Evolutionary conservation across 208 protist genomes (phyloP), one percentile per base, ranked within the genome.

Genomic region (Hexamita inflata): DNA sequence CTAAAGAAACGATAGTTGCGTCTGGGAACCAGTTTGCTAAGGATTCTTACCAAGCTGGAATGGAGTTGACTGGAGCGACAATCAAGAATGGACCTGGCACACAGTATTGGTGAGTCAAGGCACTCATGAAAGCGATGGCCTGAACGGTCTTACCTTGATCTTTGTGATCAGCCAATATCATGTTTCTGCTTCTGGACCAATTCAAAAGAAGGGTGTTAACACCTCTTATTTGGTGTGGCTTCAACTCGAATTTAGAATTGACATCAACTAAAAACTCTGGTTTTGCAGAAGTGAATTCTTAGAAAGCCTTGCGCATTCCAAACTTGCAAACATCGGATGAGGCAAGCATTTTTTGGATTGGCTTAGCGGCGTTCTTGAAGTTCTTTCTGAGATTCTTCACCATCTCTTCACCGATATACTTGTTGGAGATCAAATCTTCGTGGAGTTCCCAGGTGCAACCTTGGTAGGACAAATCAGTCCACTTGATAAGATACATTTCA

Each of bases 81-180:
- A 85, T 53, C 32, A 85, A 38, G 49, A 75, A 79, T 28, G 80
- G 80, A 26, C 82, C 82, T 30, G 39, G 41, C 2, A 78, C 34
- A 24, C 64, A 30, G 28, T 57, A 42, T 15, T 29, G 29, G 42
- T 73, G 7, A 41, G 26, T 30, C 0, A 83, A n/a, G 35, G 73
- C 45, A n/a, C 19, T 26, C 1, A 83, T 29, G 29, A 83, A 75
- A 15, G 66, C 60, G 24, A 79, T 57, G 11, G 58, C 59, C 39
- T 83, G 79, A 0, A 82, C 61, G 13, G 81, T 82, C 38, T 84
- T 84, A 19, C 81, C 81, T 1, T 83, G 68, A 57, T 74, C 79
- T 65, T 78, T 73, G 24, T 81, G 62, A 77, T 81, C 78, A 40
- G 78, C 73, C 35, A 81, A 38, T 68, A 81, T 81, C 15, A 49